phyloP scores from a whole-genome alignment of 2,329 filamentous ascomycete species.

The Hypoxylon sp. region DNA sequence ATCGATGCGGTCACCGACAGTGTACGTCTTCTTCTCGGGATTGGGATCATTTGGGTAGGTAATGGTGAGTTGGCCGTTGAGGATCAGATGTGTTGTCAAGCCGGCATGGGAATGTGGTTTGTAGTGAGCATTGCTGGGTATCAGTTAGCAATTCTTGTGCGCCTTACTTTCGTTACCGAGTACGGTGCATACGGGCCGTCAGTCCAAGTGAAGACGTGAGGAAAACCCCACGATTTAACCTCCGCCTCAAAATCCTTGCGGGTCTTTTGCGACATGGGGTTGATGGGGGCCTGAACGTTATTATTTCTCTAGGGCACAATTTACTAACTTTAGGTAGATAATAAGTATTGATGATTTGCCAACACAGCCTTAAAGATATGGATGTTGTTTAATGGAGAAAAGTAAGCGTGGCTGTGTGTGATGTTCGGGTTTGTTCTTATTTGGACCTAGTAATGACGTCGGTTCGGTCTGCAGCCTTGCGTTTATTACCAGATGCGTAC shows the following conservation, averaged over 20 bases:
- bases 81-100: slow-evolving; percentile 78
- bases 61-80: slow-evolving; percentile 75
- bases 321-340: slow-evolving; percentile 7
- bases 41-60: slow-evolving; percentile 73
- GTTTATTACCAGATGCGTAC: slow-evolving; percentile 17
- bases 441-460: slow-evolving; percentile 29
- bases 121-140: slow-evolving; percentile 75
- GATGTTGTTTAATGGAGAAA: neutral
- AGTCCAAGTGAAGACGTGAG: slow-evolving; percentile 79
- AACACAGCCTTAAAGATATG: slow-evolving; percentile 19
- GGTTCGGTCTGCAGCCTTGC: slow-evolving; percentile 40
- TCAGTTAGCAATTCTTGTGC: slow-evolving; percentile 40
- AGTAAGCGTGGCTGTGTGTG: slow-evolving; percentile 30
- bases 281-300: neutral
- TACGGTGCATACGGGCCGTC: slow-evolving; percentile 75
- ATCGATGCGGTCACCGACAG: slow-evolving; percentile 74
- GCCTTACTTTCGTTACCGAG: slow-evolving; percentile 15
- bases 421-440: slow-evolving; percentile 13
- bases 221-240: slow-evolving; percentile 79
- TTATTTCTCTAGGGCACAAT: neutral
- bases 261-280: slow-evolving; percentile 55
- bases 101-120: slow-evolving; percentile 75
- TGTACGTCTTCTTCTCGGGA: slow-evolving; percentile 70
- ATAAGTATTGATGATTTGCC: slow-evolving; percentile 1
- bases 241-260: slow-evolving; percentile 69